Evolutionary conservation across 306 rosid genomes (phyloP).

Genomic region (Cucumis hystrix): DNA sequence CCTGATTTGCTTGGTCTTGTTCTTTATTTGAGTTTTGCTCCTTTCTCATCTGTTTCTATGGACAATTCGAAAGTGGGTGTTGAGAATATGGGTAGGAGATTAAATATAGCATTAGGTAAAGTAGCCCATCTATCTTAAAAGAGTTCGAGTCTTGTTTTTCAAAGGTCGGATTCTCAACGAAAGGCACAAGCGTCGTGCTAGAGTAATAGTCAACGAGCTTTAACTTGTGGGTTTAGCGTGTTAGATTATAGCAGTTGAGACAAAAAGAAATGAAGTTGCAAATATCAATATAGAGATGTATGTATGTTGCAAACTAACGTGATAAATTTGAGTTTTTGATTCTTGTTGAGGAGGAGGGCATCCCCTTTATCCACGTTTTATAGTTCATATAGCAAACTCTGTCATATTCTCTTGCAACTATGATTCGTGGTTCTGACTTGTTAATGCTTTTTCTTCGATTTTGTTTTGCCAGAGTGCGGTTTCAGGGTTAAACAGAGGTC

Average conservation of each 20-base stretch:
- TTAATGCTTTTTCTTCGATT: not conserved
- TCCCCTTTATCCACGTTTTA: not conserved
- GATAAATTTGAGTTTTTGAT: not conserved
- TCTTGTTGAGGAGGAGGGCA: not conserved
- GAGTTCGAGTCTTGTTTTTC: too few relatives aligned
- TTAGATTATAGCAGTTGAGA: not conserved
- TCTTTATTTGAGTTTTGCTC: not conserved
- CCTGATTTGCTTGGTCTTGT: not conserved
- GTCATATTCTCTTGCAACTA: not conserved
- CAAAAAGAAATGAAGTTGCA: not conserved
- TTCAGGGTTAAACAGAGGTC: slow-evolving; percentile 92
- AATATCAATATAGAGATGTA: not conserved
- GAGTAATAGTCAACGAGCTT: not conserved
- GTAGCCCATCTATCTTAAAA: too few relatives aligned
- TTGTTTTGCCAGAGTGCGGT: slow-evolving; percentile 53
- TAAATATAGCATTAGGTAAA: not conserved
- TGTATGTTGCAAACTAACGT: not conserved
- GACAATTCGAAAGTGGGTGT: not conserved
- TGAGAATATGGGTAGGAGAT: not conserved
- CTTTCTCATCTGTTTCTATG: not conserved
- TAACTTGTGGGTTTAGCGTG: not conserved
- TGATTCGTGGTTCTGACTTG: not conserved
- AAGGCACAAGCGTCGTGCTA: not conserved
- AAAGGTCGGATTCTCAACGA: not conserved
- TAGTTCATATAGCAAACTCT: not conserved